Evolutionary conservation across 2,329 filamentous ascomycete species (phyloP).

Genomic region (Epichloe glyceriae): DNA sequence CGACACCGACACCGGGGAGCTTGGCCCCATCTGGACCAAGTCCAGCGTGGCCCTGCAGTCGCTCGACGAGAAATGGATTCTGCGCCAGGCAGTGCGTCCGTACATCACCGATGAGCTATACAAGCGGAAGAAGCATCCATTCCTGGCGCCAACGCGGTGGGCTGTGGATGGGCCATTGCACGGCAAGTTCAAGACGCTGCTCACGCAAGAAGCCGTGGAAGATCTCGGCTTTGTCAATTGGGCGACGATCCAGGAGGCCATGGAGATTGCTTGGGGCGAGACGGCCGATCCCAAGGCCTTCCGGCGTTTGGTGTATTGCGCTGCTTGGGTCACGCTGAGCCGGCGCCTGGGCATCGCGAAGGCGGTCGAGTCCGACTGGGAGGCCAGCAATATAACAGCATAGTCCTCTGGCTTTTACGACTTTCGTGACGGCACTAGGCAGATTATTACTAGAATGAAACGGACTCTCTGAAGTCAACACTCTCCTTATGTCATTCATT

Average conservation of each 20-base stretch:
- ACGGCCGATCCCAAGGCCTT: constrained; percentile 20
- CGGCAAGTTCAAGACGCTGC: constrained; percentile 15
- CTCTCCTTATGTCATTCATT: too few relatives aligned
- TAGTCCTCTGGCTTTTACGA: too few relatives aligned
- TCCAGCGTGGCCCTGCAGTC: constrained; percentile 7
- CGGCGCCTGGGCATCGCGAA: too few relatives aligned
- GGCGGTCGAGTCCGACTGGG: too few relatives aligned
- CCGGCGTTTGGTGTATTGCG: constrained; percentile 8
- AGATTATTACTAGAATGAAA: too few relatives aligned
- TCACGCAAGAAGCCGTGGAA: constrained; percentile 24
- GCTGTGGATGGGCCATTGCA: constrained; percentile 30
- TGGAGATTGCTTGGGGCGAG: constrained; percentile 26
- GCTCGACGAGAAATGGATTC: constrained; percentile 35
- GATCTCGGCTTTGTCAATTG: constrained; percentile 28
- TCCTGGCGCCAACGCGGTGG: constrained; percentile 31
- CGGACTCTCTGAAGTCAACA: too few relatives aligned
- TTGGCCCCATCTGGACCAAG: background rate
- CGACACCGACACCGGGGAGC: background rate
- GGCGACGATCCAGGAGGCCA: constrained; percentile 17
- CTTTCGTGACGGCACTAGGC: too few relatives aligned
- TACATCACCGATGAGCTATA: constrained; percentile 40
- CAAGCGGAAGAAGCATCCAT: constrained; percentile 34
- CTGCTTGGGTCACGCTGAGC: too few relatives aligned
- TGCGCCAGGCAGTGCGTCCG: constrained; percentile 34
- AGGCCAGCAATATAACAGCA: too few relatives aligned